These are phyloP conservation scores for Trypanosoma avium DNA, from an alignment of 208 protist species.

Conservation along the genomic window DNA sequence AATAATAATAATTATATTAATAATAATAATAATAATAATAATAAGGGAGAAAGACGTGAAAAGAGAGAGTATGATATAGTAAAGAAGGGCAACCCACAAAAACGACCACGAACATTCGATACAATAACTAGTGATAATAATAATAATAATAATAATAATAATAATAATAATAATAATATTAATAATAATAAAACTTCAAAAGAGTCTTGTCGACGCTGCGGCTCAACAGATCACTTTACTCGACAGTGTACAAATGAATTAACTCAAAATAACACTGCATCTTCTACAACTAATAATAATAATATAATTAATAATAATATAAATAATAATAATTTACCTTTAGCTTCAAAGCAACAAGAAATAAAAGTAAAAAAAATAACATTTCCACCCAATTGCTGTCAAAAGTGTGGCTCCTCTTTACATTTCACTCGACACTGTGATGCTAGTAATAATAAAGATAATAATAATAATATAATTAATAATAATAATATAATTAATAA, in stretches of 20 bases:
- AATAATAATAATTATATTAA: background rate
- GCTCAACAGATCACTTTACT: constrained; percentile 17
- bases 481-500: background rate
- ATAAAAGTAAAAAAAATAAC: background rate
- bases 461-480: background rate
- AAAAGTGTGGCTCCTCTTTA: constrained; percentile 37
- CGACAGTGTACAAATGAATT: constrained; percentile 13
- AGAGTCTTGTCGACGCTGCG: constrained; percentile 4
- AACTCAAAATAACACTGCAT: background rate
- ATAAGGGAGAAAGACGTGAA: background rate
- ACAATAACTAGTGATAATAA: background rate
- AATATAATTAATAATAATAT: background rate
- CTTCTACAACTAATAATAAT: background rate
- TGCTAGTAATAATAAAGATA: background rate
- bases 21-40: background rate
- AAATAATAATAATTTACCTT: background rate
- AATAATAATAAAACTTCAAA: background rate
- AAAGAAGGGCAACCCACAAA: background rate
- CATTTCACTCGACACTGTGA: constrained; percentile 47
- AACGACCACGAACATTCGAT: constrained; percentile 1
- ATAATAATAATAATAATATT: constrained; percentile 3
- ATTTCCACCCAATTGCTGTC: constrained; percentile 37
- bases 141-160: background rate
- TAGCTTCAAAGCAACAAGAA: background rate
- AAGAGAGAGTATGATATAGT: background rate